These are phyloP conservation scores for Penicillium desertorum DNA, from an alignment of 495 filamentous ascomycete genomes.

Conservation along the genomic window DNA sequence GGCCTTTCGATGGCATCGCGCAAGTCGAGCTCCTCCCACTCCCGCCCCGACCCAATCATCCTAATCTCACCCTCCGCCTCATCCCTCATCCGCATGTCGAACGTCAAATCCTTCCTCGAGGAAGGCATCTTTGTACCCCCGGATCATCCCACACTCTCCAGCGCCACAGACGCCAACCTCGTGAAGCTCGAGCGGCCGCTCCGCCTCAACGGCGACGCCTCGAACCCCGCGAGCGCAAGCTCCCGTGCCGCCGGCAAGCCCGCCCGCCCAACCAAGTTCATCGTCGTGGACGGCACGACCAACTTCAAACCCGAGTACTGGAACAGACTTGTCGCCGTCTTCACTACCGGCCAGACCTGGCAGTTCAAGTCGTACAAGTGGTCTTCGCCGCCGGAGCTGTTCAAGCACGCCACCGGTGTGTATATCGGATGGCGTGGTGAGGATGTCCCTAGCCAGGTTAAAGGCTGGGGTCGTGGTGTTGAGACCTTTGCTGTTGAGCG, in stretches of 20 bases:
- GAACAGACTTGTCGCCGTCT: constrained; percentile 92
- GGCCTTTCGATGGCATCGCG: constrained; percentile 44
- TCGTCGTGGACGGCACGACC: constrained; percentile 86
- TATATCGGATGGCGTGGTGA: constrained; percentile 94
- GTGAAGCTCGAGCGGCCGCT: constrained; percentile 78
- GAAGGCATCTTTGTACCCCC: constrained; percentile 77
- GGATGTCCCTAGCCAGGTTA: constrained; percentile 69
- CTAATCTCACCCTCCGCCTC: constrained; percentile 97
- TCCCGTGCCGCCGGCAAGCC: constrained; percentile 43
- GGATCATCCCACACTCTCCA: constrained; percentile 59
- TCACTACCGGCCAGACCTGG: constrained; percentile 97
- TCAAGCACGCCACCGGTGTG: constrained; percentile 80
- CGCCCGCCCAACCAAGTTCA: constrained; percentile 75
- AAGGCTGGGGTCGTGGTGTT: constrained; percentile 82
- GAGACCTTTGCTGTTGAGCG: constrained; percentile 73
- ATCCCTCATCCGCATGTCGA: constrained; percentile 93
- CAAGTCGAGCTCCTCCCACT: constrained; percentile 53
- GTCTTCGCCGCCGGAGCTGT: constrained; percentile 84
- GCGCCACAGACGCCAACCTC: constrained; percentile 65
- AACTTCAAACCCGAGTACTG: constrained; percentile 99
- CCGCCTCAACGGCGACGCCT: constrained; percentile 57
- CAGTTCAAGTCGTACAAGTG: constrained; percentile 99
- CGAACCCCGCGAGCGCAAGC: constrained; percentile 29
- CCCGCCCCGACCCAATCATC: constrained; percentile 90
- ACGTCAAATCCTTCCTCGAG: constrained; percentile 94